phyloP scores from a whole-genome alignment of 2,329 filamentous ascomycete genomes.

The Trichoderma semiorbis region DNA sequence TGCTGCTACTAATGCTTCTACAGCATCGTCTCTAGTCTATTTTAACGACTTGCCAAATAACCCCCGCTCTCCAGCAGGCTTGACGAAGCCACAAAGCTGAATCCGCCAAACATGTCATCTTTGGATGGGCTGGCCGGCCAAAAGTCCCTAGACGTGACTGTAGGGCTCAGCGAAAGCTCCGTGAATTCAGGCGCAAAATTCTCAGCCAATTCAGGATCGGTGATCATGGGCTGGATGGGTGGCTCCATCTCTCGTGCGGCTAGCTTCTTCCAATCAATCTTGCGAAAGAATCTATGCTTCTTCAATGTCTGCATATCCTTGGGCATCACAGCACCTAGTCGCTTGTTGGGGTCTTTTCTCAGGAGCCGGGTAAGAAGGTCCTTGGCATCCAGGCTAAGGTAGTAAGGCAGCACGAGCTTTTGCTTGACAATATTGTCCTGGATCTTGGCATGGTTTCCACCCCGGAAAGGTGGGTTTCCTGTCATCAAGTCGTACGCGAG shows the following conservation, averaged over 20 bases:
- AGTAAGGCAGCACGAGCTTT: conserved; percentile 86
- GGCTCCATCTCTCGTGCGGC: conserved; percentile 78
- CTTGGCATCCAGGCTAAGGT: conserved; percentile 85
- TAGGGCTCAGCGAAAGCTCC: conserved; percentile 73
- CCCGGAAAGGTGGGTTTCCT: conserved; percentile 85
- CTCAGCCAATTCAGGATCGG: conserved; percentile 91
- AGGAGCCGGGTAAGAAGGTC: conserved; percentile 87
- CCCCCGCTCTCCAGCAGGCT: conserved; percentile 52
- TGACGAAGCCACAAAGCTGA: conserved; percentile 60
- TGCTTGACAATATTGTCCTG: conserved; percentile 94
- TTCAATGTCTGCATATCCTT: conserved; percentile 85
- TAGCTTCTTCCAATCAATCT: conserved; percentile 90
- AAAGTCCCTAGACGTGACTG: conserved; percentile 46
- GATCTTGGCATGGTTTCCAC: conserved; percentile 88
- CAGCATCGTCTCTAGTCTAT: background rate
- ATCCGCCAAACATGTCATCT: conserved; percentile 60
- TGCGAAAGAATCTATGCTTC: conserved; percentile 92
- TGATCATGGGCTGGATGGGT: conserved; percentile 90
- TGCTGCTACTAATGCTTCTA: background rate
- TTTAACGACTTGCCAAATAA: conserved; percentile 23
- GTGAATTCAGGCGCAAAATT: conserved; percentile 97
- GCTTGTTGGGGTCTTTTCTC: conserved; percentile 87
- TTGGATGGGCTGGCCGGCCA: conserved; percentile 41
- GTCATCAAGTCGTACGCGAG: conserved; percentile 91
- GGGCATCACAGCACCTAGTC: conserved; percentile 82